Evolutionary conservation across 2,329 filamentous ascomycete genomes (phyloP), one percentile per base, ranked within the genome.

Genomic region (Metarhizium rileyi): DNA sequence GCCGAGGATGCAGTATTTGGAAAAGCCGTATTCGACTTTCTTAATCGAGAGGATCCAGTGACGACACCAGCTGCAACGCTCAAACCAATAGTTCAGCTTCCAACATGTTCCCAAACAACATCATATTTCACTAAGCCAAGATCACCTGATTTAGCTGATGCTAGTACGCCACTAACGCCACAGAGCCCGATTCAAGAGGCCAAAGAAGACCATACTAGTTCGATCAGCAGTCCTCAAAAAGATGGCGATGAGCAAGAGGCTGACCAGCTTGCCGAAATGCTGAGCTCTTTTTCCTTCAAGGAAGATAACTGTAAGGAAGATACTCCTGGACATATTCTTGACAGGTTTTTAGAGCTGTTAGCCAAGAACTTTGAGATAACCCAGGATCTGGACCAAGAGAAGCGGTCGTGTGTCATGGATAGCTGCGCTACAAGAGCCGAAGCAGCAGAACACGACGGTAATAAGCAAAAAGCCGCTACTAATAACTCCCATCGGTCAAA

Each of bases 251-350:
- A 49, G 38, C 20, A 12, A 12, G 45, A 49, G 28, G 43, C 30
- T 12, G 47, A 41, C 10, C 5, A 42, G 38, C 45, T 52, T 43
- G 23, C 48, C 4, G 36, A 42, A 9, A 20, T 52, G 8, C 42
- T 52, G 12, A 4, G 36, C 22, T 50, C 48, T 3, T 52, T 50
- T 23, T 48, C 51, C 6, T 52, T 52, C 18, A 47, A 48, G 14
- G 51, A 52, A 22, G 16, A 5, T 25, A 23, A 35, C 4, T 8
- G 4, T 9, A 20, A 22, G 12, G 47, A 12, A 25, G 8, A 49
- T 42, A 4, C 18, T 36, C 45, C 43, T 10, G 46, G 25, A 20
- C 36, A 45, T 16, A 46, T 52, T 12, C 26, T 52, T 4, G 48
- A 52, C 7, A 44, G 8, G 6, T 52, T 52, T 40, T 28, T 50